phyloP scores from a whole-genome alignment of 176 grass and related monocot genomes.

The Cymbopogon citratus region DNA sequence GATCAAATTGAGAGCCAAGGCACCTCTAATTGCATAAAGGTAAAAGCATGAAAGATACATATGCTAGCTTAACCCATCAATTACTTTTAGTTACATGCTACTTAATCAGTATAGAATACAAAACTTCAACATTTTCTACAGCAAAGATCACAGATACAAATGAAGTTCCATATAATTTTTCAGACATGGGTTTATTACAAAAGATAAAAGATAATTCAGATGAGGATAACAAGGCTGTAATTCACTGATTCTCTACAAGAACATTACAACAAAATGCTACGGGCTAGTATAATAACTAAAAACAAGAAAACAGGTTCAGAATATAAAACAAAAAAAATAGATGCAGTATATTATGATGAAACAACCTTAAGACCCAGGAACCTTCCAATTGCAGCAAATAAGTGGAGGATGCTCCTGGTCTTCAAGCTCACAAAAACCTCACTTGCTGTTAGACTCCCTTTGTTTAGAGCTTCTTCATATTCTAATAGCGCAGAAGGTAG shows the following conservation, averaged over 20 bases:
- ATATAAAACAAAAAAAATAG: background rate
- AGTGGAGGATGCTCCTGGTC: slow-evolving; percentile 80
- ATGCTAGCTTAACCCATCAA: too few relatives aligned
- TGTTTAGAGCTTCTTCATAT: slow-evolving; percentile 79
- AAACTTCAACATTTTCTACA: background rate
- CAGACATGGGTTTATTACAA: background rate
- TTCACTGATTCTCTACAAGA: background rate
- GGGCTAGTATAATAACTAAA: slow-evolving; percentile 5
- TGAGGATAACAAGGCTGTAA: slow-evolving; percentile 4
- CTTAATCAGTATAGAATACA: background rate
- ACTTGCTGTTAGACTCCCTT: slow-evolving; percentile 49
- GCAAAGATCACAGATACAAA: background rate
- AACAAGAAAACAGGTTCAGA: background rate
- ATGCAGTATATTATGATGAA: slow-evolving; percentile 17
- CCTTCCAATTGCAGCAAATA: slow-evolving; percentile 69
- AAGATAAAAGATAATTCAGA: slow-evolving; percentile 32
- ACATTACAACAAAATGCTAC: slow-evolving; percentile 17
- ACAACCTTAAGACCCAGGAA: slow-evolving; percentile 89
- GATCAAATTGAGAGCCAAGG: too few relatives aligned
- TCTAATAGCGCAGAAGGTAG: slow-evolving; percentile 47
- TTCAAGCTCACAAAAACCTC: slow-evolving; percentile 80
- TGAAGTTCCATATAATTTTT: background rate
- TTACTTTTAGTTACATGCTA: too few relatives aligned
- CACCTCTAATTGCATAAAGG: too few relatives aligned
- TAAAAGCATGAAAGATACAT: too few relatives aligned